These are phyloP conservation scores for Agrocybe praecox DNA, from an alignment of 768 basidiomycete genomes.

Conservation along the genomic window DNA sequence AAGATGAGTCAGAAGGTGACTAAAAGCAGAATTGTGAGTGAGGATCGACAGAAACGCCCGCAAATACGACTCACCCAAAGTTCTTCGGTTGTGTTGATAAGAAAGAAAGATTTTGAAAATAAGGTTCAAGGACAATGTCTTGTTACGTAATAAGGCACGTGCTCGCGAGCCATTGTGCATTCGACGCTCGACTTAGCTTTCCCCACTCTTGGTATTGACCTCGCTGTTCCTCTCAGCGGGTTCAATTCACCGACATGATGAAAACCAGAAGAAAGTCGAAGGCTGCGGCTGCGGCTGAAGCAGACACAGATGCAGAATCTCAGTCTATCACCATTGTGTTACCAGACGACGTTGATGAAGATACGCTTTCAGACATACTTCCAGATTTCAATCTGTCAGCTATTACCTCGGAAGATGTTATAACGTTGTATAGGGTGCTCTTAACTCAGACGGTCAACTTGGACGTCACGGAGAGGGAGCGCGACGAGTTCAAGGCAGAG, in stretches of 20 bases:
- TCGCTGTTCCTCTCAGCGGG: conserved; percentile 38
- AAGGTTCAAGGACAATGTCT: conserved; percentile 34
- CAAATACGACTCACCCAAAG: conserved; percentile 43
- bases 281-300: conserved; percentile 39
- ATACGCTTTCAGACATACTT: conserved; percentile 57
- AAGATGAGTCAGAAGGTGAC: conserved; percentile 84
- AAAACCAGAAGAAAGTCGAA: conserved; percentile 69
- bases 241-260: conserved; percentile 34
- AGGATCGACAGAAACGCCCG: conserved; percentile 6
- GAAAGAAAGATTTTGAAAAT: conserved; percentile 28
- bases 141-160: conserved; percentile 35
- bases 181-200: neutral
- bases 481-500: conserved; percentile 73
- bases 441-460: conserved; percentile 57
- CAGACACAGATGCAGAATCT: conserved; percentile 30
- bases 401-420: conserved; percentile 60
- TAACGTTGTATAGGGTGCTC: conserved; percentile 64
- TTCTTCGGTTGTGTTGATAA: conserved; percentile 42
- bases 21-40: conserved; percentile 22
- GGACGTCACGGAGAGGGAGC: conserved; percentile 58
- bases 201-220: conserved; percentile 27
- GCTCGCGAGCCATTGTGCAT: conserved; percentile 22
- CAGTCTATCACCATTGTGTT: conserved; percentile 45
- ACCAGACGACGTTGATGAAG: conserved; percentile 70
- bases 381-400: conserved; percentile 61